phyloP scores from a whole-genome alignment of 2,329 filamentous ascomycete genomes.

The Hypoxylon sp. region DNA sequence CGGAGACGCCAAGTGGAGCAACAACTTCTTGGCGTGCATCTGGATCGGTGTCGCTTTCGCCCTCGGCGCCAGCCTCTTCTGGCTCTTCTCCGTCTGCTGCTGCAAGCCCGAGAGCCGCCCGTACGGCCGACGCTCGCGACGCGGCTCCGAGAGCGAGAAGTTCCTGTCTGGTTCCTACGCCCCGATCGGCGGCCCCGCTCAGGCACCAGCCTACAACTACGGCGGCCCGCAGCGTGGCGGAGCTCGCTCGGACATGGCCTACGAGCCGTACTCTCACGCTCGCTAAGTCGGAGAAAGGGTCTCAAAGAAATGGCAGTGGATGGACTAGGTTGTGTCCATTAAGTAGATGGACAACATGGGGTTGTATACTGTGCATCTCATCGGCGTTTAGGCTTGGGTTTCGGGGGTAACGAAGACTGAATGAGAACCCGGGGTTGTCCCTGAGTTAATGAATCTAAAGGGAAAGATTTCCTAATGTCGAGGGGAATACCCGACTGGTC shows the following conservation, averaged over 20 bases:
- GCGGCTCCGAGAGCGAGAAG: slow-evolving; percentile 58
- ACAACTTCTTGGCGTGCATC: slow-evolving; percentile 71
- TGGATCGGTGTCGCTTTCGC: slow-evolving; percentile 86
- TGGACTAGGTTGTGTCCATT: slow-evolving; percentile 14
- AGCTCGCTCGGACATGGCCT: slow-evolving; percentile 61
- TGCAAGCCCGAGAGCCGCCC: slow-evolving; percentile 69
- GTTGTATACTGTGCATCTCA: slow-evolving; percentile 37
- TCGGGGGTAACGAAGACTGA: slow-evolving; percentile 37
- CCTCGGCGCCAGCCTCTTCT: slow-evolving; percentile 81
- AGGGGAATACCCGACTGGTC: slow-evolving; percentile 31
- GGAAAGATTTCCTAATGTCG: slow-evolving; percentile 7
- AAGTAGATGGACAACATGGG: slow-evolving; percentile 8
- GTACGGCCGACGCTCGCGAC: slow-evolving; percentile 39
- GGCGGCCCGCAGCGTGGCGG: slow-evolving; percentile 52
- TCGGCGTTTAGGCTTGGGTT: slow-evolving; percentile 37
- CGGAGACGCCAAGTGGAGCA: slow-evolving; percentile 72
- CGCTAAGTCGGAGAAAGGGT: slow-evolving; percentile 49
- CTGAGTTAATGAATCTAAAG: slow-evolving; percentile 15
- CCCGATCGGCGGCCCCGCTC: slow-evolving; percentile 53
- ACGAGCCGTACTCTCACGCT: slow-evolving; percentile 69
- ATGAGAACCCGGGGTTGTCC: slow-evolving; percentile 19
- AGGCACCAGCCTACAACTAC: slow-evolving; percentile 48
- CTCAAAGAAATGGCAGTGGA: slow-evolving; percentile 2
- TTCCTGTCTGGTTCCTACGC: slow-evolving; percentile 57
- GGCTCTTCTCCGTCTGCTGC: slow-evolving; percentile 91